A percentile compares a stretch with the other conserved stretches of the same genome.
phyloP scores from a whole-genome alignment of 1,284 basidiomycete genomes.

The Flammula alnicola region DNA sequence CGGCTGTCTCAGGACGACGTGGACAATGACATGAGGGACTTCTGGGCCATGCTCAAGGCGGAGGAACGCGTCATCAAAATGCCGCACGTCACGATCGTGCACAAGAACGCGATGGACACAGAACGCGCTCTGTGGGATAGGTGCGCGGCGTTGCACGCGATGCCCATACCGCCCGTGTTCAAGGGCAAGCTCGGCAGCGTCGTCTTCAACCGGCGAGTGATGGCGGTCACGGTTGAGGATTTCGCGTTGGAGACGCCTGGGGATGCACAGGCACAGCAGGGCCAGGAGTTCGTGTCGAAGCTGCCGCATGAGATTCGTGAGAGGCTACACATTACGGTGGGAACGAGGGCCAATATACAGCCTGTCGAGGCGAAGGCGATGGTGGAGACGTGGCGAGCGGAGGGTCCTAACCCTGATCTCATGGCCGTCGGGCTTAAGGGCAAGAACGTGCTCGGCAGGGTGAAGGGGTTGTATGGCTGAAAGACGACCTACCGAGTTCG shows the following conservation, averaged over 20 bases:
- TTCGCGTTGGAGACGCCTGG: constrained; percentile 43
- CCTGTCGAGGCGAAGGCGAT: constrained; percentile 77
- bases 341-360: constrained; percentile 62
- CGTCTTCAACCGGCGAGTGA: constrained; percentile 80
- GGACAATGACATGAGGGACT: constrained; percentile 33
- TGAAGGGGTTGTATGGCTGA: constrained; percentile 10
- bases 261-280: constrained; percentile 37
- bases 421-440: constrained; percentile 5
- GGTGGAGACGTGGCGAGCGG: constrained; percentile 48
- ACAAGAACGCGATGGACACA: constrained; percentile 59
- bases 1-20: constrained; percentile 29
- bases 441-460: not conserved
- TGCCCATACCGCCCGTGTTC: constrained; percentile 57
- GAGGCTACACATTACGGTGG: constrained; percentile 88
- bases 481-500: not conserved
- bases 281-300: constrained; percentile 50
- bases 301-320: constrained; percentile 54
- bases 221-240: constrained; percentile 75
- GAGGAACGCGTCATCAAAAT: constrained; percentile 56
- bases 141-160: constrained; percentile 54
- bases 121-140: constrained; percentile 67
- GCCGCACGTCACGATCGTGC: constrained; percentile 91
- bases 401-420: constrained; percentile 41
- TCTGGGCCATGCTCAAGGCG: constrained; percentile 57
- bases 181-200: constrained; percentile 66